Base-by-base conservation (phyloP, 192 early-diverging fungal species). In the Podila minutissima region DNA sequence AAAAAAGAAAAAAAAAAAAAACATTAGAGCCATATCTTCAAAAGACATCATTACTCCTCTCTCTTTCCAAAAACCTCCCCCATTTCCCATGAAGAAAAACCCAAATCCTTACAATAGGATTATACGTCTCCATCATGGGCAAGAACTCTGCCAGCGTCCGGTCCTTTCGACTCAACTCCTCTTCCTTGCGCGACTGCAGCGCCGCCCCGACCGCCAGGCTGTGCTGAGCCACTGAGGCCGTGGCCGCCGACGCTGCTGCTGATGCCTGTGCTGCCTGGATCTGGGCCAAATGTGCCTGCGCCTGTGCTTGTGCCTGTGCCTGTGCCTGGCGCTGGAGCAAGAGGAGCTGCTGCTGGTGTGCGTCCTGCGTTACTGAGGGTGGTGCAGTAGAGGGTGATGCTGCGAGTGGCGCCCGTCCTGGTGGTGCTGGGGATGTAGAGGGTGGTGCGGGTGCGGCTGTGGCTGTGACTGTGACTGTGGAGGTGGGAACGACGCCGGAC, bases 61-160 rank as follows among this genome's bases (percentile, higher is more conserved):
- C 20, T 12, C 26, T 0, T 1, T n/a, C 29, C 10, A 32, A 3
- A 41, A 32, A 32, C 41, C 19, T 58, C 9, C 7, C 5, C 4
- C 19, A n/a, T n/a, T n/a, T n/a, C 22, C 15, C 6, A 55, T 38
- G 1, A 59, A 64, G 0, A 50, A 72, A 26, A 37, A 64, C 33
- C 4, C n/a, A n/a, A 67, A 62, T 55, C 79, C 87, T 69, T 84
- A 95, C 94, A 59, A 97, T 90, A 1, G 97, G 95, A 50, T 89
- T 83, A 53, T 91, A 94, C n/a, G 91, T 89, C 71, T 96, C 93
- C 93, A 99, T 95, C 81, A 94, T 88, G 64, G 92, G 81, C 49
- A 99, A 83, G 71, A 98, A 92, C 82, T 97, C 96, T 33, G 93
- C 93, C 71, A 96, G 82, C 69, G 78, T 90, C 65, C 91, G 86